These are phyloP conservation scores for Ophiocordyceps robertsii DNA, from an alignment of 2,329 filamentous ascomycete genomes.

Conservation along the genomic window DNA sequence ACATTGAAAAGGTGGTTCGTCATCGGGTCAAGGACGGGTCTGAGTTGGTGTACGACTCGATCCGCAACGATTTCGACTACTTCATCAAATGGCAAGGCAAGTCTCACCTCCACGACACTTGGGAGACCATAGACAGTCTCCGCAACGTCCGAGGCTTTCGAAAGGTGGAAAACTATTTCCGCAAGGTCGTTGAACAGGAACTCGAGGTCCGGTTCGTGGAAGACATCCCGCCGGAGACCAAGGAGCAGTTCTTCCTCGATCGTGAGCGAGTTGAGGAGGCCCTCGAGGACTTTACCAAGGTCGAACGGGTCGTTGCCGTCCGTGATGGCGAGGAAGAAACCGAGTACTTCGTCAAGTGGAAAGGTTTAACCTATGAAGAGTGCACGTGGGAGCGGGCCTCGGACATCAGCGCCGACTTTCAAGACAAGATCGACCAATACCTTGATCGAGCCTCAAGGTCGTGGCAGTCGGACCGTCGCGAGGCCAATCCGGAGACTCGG, in stretches of 20 bases:
- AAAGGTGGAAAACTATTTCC: constrained; percentile 89
- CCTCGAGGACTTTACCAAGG: constrained; percentile 77
- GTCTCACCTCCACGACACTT: constrained; percentile 90
- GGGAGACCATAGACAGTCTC: constrained; percentile 70
- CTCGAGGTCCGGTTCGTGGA: constrained; percentile 64
- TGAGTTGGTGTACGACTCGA: constrained; percentile 42
- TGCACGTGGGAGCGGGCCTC: constrained; percentile 85
- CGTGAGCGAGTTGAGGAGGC: constrained; percentile 83
- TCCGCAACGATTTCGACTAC: constrained; percentile 71
- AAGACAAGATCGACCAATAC: constrained; percentile 84
- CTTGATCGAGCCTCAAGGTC: constrained; percentile 71
- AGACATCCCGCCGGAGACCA: constrained; percentile 68
- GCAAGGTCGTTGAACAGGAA: constrained; percentile 69
- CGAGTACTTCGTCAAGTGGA: constrained; percentile 96
- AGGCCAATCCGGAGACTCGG: constrained; percentile 64
- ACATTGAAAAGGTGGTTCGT: constrained; percentile 83
- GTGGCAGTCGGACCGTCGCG: constrained; percentile 65
- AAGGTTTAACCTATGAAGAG: constrained; percentile 80
- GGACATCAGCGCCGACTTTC: constrained; percentile 64
- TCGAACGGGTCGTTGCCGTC: constrained; percentile 82
- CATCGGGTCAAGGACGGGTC: constrained; percentile 64
- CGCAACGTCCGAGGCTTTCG: constrained; percentile 70
- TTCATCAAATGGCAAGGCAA: constrained; percentile 95
- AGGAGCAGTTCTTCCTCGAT: constrained; percentile 90
- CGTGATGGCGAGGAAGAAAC: constrained; percentile 66